Evolutionary conservation across 2,329 filamentous ascomycete genomes (phyloP).

Genomic region (Diaporthe sp.): DNA sequence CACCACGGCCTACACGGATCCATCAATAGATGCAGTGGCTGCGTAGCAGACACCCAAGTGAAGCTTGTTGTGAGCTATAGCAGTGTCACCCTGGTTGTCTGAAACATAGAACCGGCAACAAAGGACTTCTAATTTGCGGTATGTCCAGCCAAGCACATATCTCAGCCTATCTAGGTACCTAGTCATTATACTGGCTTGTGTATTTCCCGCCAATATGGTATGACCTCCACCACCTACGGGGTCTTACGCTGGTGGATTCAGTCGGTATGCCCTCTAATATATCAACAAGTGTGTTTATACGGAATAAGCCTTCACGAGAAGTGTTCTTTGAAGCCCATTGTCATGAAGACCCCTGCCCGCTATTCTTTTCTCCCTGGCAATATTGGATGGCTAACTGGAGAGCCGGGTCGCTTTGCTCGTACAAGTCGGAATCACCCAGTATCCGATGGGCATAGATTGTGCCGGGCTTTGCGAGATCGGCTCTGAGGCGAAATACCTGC

Average conservation of each 20-base stretch:
- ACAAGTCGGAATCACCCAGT: background rate
- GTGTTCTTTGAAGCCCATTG: background rate
- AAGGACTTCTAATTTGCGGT: too few relatives aligned
- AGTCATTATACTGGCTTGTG: too few relatives aligned
- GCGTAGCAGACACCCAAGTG: too few relatives aligned
- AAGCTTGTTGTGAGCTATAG: too few relatives aligned
- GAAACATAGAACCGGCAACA: too few relatives aligned
- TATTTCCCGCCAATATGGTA: background rate
- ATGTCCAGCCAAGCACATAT: too few relatives aligned
- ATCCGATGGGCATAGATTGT: background rate
- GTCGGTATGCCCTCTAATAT: background rate
- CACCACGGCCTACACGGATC: too few relatives aligned
- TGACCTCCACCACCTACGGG: background rate
- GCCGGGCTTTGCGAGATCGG: background rate
- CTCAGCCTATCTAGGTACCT: too few relatives aligned
- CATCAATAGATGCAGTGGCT: too few relatives aligned
- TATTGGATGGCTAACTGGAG: background rate
- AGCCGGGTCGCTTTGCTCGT: slow-evolving; percentile 1
- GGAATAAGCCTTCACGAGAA: background rate
- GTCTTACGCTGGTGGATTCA: background rate
- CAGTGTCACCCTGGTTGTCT: too few relatives aligned
- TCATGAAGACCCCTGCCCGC: background rate
- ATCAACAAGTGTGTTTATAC: background rate
- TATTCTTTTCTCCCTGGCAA: background rate
- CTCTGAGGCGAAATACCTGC: background rate